Base-by-base conservation (phyloP, 345 rosid genomes). In the Populus nigra region DNA sequence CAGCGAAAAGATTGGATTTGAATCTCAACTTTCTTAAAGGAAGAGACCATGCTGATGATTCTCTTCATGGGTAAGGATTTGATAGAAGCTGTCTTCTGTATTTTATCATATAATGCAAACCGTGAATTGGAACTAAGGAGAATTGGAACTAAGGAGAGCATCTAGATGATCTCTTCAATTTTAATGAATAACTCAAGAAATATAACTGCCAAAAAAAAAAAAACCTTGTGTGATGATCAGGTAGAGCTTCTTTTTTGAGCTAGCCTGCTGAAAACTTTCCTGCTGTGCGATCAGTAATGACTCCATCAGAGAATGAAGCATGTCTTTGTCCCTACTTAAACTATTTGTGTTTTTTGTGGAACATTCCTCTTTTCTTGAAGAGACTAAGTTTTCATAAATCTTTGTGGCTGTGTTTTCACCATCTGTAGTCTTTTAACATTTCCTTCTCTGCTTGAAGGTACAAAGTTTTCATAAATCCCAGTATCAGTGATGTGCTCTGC, bases 391-490 rank as follows among this genome's bases (percentile, higher is more conserved):
- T 35, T 35, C 7, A 15, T 25, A 59, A 36, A 35, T 13, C 49
- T 5, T 59, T 71, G 25, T 31, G 59, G 69, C 38, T 16, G 27
- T 33, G 22, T 61, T 41, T 59, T 25, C 38, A 1, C 63, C 18
- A 55, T 55, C 62, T 8, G 10, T 57, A 57, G 25, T 43, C 16
- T 50, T 41, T 71, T 61, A 15, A 74, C 43, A 29, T 38, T 62
- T 68, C 71, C 25, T 79, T 63, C 38, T 73, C 68, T 75, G 81
- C 69, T 81, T 89, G 88, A 84, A 96, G 99, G 93, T 96, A 96
- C 92, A 93, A 96, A 88, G 93, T 96, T 78, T 96, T 96, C 89
- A 88, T 96, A 80, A 96, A 96, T 81, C 99, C 98, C 22, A 96
- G 99, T 65, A 85, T 96, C 69, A 96, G 96, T 61, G 99, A 96